Percentiles rank a stretch among this genome's conserved stretches.
Evolutionary conservation across 2,329 filamentous ascomycete species (phyloP).

Genomic region (Apiospora arundinis): DNA sequence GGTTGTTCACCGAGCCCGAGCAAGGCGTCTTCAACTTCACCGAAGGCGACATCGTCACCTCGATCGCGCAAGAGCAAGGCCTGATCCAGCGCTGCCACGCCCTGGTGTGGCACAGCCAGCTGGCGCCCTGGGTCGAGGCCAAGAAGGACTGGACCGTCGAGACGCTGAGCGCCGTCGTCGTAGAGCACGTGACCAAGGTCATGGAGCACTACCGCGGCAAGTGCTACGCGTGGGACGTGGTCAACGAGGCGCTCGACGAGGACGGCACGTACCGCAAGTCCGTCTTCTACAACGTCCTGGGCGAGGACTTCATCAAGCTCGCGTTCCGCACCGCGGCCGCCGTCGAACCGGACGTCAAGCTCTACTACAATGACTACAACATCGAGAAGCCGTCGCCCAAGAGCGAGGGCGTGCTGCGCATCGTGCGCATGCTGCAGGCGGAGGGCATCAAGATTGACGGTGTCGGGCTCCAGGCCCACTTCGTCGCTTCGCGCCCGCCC

Average conservation of each 20-base stretch:
- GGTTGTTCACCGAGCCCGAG: slow-evolving; percentile 65
- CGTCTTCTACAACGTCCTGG: slow-evolving; percentile 58
- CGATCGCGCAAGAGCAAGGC: slow-evolving; percentile 48
- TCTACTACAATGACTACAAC: slow-evolving; percentile 69
- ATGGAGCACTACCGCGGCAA: slow-evolving; percentile 54
- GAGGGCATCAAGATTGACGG: slow-evolving; percentile 57
- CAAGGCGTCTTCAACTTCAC: slow-evolving; percentile 66
- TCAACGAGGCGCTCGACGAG: slow-evolving; percentile 64
- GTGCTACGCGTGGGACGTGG: slow-evolving; percentile 63
- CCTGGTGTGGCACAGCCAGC: slow-evolving; percentile 52
- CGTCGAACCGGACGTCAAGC: slow-evolving; percentile 55
- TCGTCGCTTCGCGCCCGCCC: slow-evolving; percentile 51
- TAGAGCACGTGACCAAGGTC: slow-evolving; percentile 58
- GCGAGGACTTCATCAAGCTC: slow-evolving; percentile 57
- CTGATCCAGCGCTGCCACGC: slow-evolving; percentile 66
- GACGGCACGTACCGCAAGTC: slow-evolving; percentile 55
- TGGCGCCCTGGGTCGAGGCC: slow-evolving; percentile 55
- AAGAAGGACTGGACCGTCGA: slow-evolving; percentile 55
- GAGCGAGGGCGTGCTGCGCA: slow-evolving; percentile 40
- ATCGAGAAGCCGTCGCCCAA: slow-evolving; percentile 51
- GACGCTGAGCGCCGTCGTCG: slow-evolving; percentile 56
- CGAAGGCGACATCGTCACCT: slow-evolving; percentile 57
- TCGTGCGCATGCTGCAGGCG: slow-evolving; percentile 43
- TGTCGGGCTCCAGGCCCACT: slow-evolving; percentile 58
- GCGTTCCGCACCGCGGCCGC: slow-evolving; percentile 57